These are phyloP conservation scores for Aspergillus neoniger DNA, from an alignment of 2,329 filamentous ascomycete genomes.

Conservation along the genomic window DNA sequence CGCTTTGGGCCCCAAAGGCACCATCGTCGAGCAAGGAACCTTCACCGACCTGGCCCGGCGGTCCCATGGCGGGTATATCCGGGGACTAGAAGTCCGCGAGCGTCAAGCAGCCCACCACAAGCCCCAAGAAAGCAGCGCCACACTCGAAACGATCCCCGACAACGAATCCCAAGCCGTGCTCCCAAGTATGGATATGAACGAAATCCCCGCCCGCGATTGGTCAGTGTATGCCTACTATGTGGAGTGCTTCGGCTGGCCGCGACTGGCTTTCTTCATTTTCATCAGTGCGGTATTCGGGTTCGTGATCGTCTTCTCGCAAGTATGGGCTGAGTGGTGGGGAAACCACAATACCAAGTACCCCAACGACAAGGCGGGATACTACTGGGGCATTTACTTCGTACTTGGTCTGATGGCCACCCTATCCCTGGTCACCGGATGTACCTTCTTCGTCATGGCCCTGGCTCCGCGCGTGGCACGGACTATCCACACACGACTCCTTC, in stretches of 20 bases:
- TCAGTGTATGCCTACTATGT: constrained; percentile 28
- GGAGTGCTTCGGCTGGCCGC: constrained; percentile 21
- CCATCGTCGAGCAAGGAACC: constrained; percentile 40
- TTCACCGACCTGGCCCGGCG: constrained; percentile 26
- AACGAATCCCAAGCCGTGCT: background rate
- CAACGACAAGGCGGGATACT: background rate
- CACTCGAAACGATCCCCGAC: background rate
- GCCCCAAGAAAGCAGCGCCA: background rate
- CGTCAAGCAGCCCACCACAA: background rate
- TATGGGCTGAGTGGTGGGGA: constrained; percentile 22
- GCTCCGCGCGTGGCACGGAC: background rate
- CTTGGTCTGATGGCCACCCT: background rate
- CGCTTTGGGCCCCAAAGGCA: constrained; percentile 32
- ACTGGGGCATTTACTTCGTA: background rate
- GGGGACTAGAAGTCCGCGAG: background rate
- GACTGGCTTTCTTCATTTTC: constrained; percentile 18
- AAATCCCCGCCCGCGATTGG: constrained; percentile 10
- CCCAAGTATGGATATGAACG: background rate
- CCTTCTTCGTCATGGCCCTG: constrained; percentile 25
- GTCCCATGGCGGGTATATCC: background rate
- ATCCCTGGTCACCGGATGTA: constrained; percentile 14
- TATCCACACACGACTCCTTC: background rate
- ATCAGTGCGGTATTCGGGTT: constrained; percentile 12
- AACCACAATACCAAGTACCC: constrained; percentile 4
- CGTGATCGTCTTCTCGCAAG: constrained; percentile 15